phyloP scores from a whole-genome alignment of 2,329 filamentous ascomycete genomes.

The Aspergillus floridensis region DNA sequence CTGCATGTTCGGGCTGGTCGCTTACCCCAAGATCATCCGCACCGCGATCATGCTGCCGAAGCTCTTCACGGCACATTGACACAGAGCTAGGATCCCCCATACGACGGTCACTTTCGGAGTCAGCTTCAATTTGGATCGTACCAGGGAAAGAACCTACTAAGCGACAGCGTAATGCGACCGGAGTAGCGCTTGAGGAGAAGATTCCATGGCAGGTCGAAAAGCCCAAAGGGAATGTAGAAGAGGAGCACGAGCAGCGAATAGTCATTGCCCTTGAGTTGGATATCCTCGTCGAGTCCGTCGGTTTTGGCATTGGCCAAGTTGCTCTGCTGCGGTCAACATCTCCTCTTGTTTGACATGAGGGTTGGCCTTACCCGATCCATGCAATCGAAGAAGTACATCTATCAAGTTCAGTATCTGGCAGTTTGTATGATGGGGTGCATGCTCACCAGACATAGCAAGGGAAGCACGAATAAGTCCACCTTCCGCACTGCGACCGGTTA shows the following conservation, averaged over 20 bases:
- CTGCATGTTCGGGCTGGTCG: neutral
- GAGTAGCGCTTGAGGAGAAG: conserved; percentile 40
- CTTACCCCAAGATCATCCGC: conserved; percentile 41
- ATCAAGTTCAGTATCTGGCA: neutral
- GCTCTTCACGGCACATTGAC: conserved; percentile 50
- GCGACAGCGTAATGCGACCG: conserved; percentile 43
- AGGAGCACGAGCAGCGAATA: conserved; percentile 41
- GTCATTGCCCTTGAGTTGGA: conserved; percentile 35
- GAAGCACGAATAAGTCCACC: conserved; percentile 45
- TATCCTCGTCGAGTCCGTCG: conserved; percentile 47
- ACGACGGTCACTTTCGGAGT: conserved; percentile 33
- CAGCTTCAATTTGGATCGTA: conserved; percentile 32
- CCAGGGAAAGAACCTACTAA: conserved; percentile 12
- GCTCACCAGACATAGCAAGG: conserved; percentile 41
- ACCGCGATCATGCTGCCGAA: conserved; percentile 52
- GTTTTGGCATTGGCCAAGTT: conserved; percentile 50
- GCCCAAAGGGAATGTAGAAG: conserved; percentile 52
- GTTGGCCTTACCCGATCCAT: conserved; percentile 27
- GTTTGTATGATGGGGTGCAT: no score
- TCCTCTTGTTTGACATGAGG: no score
- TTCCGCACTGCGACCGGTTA: conserved; percentile 25
- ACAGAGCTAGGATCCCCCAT: conserved; percentile 35
- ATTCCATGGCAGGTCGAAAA: conserved; percentile 51
- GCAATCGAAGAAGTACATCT: conserved; percentile 42
- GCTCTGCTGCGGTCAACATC: conserved; percentile 28